Base-by-base conservation (phyloP, 2,329 filamentous ascomycete species). In the Cordyceps militaris region DNA sequence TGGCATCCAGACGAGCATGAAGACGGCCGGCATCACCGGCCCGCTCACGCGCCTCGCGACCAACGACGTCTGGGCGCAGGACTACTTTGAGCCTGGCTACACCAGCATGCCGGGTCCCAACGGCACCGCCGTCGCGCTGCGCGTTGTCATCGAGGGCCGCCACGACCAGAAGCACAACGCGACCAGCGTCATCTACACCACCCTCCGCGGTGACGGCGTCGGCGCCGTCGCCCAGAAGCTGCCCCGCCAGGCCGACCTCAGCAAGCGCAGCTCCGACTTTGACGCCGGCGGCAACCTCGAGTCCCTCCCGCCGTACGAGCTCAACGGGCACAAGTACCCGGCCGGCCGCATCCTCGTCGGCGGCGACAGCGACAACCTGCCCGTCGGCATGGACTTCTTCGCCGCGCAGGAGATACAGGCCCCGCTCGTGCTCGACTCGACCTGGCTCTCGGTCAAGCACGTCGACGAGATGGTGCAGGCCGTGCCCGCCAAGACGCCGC, bases 71-170 rank as follows among this genome's bases (percentile, higher is more conserved):
- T 76, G 72, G 73, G 64, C 67, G 1, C 73, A 75, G 58, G 73
- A 76, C 55, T 68, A 72, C 38, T 59, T 75, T 28, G 71, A 75
- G 61, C 68, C 73, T 0, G 72, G 63, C 1, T 76, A 72, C 58
- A 63, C 65, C 4, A 72, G 68, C 52, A 74, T 75, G 59, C 73
- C 72, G 0, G 72, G 71, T 0, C 69, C 71, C 1, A 19, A 69
- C 4, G 69, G 71, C 0, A 61, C 69, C 2, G 61, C 72, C 7
- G 59, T 63, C 1, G 57, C 47, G 19, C 2, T 75, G 6, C 67
- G 66, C 4, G 59, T 75, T 8, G 65, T 74, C 55, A 62, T 75
- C 8, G 47, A 34, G 21, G 47, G 30, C 44, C 14, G 24, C 7
- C 24, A 47, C 44, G 13, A n/a, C 26, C 14, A 6, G 6, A 3